Evolutionary conservation across 2,329 filamentous ascomycete genomes (phyloP).

Genomic region (Sporothrix humicola): DNA sequence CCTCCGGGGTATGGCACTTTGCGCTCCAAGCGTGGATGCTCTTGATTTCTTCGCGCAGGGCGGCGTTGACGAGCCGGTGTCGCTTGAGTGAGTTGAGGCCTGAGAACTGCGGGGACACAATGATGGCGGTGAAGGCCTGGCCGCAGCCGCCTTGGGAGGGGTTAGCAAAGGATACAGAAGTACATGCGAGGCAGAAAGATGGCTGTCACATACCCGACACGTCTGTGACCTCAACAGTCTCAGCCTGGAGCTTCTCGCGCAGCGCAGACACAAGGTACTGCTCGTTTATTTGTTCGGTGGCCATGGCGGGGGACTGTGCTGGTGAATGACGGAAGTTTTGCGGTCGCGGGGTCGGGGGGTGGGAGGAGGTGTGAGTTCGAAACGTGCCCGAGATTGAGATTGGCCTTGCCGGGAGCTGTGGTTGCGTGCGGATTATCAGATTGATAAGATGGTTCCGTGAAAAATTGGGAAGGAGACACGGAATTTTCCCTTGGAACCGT

Average conservation of each 20-base stretch:
- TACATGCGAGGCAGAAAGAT: no score
- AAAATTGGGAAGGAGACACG: not conserved
- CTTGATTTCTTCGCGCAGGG: slow-evolving; percentile 85
- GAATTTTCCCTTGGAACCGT: not conserved
- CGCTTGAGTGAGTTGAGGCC: slow-evolving; percentile 79
- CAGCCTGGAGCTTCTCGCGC: slow-evolving; percentile 71
- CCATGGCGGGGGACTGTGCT: slow-evolving; percentile 47
- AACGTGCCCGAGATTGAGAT: not conserved
- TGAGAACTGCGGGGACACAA: slow-evolving; percentile 70
- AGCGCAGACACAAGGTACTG: slow-evolving; percentile 72
- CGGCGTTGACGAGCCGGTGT: slow-evolving; percentile 83
- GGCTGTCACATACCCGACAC: slow-evolving; percentile 73
- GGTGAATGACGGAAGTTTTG: not conserved
- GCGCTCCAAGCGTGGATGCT: slow-evolving; percentile 94
- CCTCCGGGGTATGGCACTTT: slow-evolving; percentile 88
- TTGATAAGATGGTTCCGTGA: slow-evolving; percentile 35
- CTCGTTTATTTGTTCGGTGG: slow-evolving; percentile 68
- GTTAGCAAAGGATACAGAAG: not conserved
- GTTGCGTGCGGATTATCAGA: slow-evolving; percentile 34
- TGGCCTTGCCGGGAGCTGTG: not conserved
- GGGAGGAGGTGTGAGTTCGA: not conserved
- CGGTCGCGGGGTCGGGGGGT: not conserved
- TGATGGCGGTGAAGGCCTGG: slow-evolving; percentile 64
- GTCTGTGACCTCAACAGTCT: slow-evolving; percentile 86
- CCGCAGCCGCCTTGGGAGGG: slow-evolving; percentile 60